These are phyloP conservation scores for Jacaranda mimosifolia DNA, from an alignment of 257 asterid species.

Conservation along the genomic window DNA sequence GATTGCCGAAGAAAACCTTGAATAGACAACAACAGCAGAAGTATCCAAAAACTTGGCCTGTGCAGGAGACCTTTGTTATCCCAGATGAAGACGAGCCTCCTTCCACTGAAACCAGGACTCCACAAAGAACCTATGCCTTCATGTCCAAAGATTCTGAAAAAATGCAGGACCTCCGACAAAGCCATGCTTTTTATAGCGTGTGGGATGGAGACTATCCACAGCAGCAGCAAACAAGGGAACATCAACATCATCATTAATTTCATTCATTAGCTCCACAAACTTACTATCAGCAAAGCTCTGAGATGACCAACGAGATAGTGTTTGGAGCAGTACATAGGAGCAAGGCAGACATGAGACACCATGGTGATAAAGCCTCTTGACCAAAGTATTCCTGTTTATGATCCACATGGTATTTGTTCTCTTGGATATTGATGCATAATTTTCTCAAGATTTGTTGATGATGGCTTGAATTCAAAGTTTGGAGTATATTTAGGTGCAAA, in stretches of 20 bases:
- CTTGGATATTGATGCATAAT: neutral
- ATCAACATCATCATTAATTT: conserved; percentile 57
- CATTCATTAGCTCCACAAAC: conserved; percentile 57
- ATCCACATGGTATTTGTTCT: neutral
- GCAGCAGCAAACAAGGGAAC: conserved; percentile 55
- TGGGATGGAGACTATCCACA: conserved; percentile 52
- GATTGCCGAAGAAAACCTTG: conserved; percentile 40
- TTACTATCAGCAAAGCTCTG: conserved; percentile 52
- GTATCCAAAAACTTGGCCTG: conserved; percentile 54
- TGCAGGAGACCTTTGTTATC: conserved; percentile 62
- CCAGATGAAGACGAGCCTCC: conserved; percentile 69
- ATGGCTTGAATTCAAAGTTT: neutral
- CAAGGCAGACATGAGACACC: neutral
- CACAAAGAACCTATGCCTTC: conserved; percentile 67
- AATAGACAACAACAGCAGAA: conserved; percentile 42
- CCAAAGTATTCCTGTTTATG: neutral
- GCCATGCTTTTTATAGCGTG: conserved; percentile 58
- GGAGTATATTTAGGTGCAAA: neutral
- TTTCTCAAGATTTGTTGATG: conserved; percentile 2
- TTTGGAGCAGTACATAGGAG: conserved; percentile 59
- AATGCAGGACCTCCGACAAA: conserved; percentile 61
- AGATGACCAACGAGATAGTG: conserved; percentile 54
- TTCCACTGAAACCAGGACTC: conserved; percentile 56
- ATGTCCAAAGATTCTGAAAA: conserved; percentile 68
- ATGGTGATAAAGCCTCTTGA: too few relatives aligned